Conservation (phyloP, 1,284 basidiomycete species). For the Ustilago xerochloae region DNA sequence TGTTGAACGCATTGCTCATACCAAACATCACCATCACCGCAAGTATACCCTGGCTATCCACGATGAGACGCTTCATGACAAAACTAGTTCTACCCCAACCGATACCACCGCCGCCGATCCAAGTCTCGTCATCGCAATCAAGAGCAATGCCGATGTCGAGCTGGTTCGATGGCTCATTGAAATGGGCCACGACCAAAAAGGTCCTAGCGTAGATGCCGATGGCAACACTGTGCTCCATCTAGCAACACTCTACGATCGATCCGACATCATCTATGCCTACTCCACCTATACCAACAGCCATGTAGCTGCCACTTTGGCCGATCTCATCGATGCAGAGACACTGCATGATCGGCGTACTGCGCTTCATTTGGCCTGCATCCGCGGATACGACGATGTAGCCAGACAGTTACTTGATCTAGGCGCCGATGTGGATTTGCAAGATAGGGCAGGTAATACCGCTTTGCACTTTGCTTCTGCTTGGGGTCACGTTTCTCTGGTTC, state of each 20-base stretch:
- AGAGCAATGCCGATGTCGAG: slow-evolving; percentile 49
- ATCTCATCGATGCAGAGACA: slow-evolving; percentile 36
- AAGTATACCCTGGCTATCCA: slow-evolving; percentile 38
- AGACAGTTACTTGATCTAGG: slow-evolving; percentile 88
- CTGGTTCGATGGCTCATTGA: slow-evolving; percentile 62
- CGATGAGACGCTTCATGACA: slow-evolving; percentile 10
- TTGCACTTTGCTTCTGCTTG: slow-evolving; percentile 76
- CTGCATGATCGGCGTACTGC: slow-evolving; percentile 77
- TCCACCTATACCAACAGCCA: slow-evolving; percentile 34
- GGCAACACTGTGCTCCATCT: slow-evolving; percentile 51
- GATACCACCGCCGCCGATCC: slow-evolving; percentile 9
- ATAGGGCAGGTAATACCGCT: slow-evolving; percentile 89
- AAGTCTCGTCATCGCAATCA: slow-evolving; percentile 54
- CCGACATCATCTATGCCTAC: slow-evolving; percentile 50
- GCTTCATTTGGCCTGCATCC: slow-evolving; percentile 85
- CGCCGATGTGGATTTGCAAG: slow-evolving; percentile 86
- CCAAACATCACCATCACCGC: slow-evolving; percentile 28
- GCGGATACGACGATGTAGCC: slow-evolving; percentile 88
- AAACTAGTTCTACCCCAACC: not conserved
- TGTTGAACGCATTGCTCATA: not conserved
- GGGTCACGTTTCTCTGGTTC: slow-evolving; percentile 75
- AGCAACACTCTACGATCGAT: slow-evolving; percentile 49
- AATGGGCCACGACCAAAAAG: slow-evolving; percentile 54
- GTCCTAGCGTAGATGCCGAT: slow-evolving; percentile 34
- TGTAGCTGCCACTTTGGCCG: slow-evolving; percentile 21